Evolutionary conservation across 306 rosid species (phyloP), one percentile per base, ranked within the genome.

Genomic region (Senna siamea): DNA sequence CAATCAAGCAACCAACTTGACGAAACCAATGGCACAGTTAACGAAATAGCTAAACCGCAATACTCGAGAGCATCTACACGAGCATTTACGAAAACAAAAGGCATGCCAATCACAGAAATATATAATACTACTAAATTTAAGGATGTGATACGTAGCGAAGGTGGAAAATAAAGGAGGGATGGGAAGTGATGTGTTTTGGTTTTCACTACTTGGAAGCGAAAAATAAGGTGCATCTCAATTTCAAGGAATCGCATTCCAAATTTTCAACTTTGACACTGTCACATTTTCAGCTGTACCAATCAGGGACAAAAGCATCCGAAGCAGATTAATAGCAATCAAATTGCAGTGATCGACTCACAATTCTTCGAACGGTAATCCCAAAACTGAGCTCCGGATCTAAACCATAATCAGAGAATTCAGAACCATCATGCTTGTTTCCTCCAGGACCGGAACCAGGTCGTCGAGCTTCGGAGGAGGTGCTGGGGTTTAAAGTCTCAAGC

Each of bases 321-420:
- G 14, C 0, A 50, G 18, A 8, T 13, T 18, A 7, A 50, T 28
- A 32, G 11, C 7, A 46, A 72, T 2, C 35, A 73, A 64, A 74
- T 47, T 7, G n/a, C 19, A 78, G 38, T 3, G n/a, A 64, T 8
- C 20, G 47, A 84, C 98, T 90, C 71, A 93, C 98, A 65, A 93
- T 93, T 82, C 89, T 87, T 37, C 97, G 83, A 62, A 82, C 70
- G 32, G 98, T 87, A 53, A 87, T 89, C 5, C 88, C 90, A 18
- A 93, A 77, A 77, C 90, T 86, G 80, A 93, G 90, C 83, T 93
- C 98, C 30, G 96, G 96, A 85, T 93, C 98, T 81, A 89, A 82
- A 66, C 90, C 96, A 56, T 43, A 65, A 10, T 93, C 97, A 15
- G 80, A 64, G 61, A 71, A 79, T 74, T 90, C 98, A 9, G 92